Evolutionary conservation across 225 moss, liverwort and hornwort genomes (phyloP), one percentile per base, ranked within the genome.

Genomic region (Asterella californica): DNA sequence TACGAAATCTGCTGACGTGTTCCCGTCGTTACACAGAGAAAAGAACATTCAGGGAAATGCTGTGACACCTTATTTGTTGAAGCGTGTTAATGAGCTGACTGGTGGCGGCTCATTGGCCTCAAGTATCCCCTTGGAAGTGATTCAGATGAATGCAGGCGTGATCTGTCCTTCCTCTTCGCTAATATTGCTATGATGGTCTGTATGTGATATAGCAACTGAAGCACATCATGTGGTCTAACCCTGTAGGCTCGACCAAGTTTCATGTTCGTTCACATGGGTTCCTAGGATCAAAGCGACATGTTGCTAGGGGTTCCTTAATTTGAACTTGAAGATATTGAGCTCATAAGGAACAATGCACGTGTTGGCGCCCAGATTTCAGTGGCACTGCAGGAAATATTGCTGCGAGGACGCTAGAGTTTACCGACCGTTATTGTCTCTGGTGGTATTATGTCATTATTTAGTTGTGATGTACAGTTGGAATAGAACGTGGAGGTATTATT

Each of bases 11-110:
- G 11, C 1, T n/a, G 10, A 71, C 12, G 12, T 71, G 45, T 54
- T 5, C 14, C n/a, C 12, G 38, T 65, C 29, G 9, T 64, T 81
- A 78, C 53, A 48, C 75, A 96, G 92, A 89, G 84, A 88, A 49
- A 88, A 89, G 48, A 82, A 90, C 53, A 86, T 93, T 54, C 81
- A 78, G 42, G 99, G 99, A 29, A 89, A 86, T 81, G 92, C 88
- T 69, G 89, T 99, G 61, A 93, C 99, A 9, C 99, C 95, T 24
- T 95, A 86, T 75, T 74, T 99, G 48, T 79, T 99, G 75, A 85
- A 83, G 30, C 92, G 92, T 53, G 90, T 99, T 25, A 99, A 95
- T 84, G 91, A 95, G 79, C 90, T 99, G 57, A 95, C 92, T 50
- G 88, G 86, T 61, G 95, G 95, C 71, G 88, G 88, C 53, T 99